Evolutionary conservation across 164 flowering plant species (phyloP).

Genomic region (Tinospora cordifolia): DNA sequence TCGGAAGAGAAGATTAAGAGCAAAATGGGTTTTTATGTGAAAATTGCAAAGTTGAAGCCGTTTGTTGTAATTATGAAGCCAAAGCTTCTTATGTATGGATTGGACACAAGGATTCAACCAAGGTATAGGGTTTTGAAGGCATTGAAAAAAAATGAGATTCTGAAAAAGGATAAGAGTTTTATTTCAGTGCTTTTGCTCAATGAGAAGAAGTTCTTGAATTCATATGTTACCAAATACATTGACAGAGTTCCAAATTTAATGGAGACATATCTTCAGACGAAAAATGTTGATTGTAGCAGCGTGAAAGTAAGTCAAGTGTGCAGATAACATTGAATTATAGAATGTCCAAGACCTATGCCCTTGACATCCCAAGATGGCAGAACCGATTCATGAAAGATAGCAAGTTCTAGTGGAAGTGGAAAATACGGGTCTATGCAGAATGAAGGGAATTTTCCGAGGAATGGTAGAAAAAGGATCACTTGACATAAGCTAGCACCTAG

Average conservation of each 20-base stretch:
- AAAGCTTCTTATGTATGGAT: constrained; percentile 3
- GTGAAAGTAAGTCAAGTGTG: too few species aligned
- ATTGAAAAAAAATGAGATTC: not conserved
- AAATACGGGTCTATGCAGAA: too few species aligned
- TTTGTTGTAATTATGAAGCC: not conserved
- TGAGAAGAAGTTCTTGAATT: constrained; percentile 4
- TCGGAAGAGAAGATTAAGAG: not conserved
- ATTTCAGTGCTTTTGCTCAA: not conserved
- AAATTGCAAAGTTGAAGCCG: not conserved
- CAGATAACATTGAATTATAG: too few species aligned
- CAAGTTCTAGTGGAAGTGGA: too few species aligned
- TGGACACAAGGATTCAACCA: not conserved
- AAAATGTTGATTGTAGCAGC: not conserved
- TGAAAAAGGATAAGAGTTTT: not conserved
- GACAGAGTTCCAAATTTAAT: not conserved
- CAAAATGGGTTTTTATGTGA: not conserved
- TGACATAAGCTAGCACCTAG: too few species aligned
- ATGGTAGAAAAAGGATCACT: too few species aligned
- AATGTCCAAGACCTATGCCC: too few species aligned
- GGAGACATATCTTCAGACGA: not conserved
- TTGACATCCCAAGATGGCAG: too few species aligned
- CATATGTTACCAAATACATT: not conserved
- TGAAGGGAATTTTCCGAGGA: too few species aligned
- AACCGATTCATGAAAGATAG: too few species aligned
- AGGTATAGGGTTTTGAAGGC: not conserved